Conservation (phyloP, 164 flowering plant species). For the Macadamia tetraphylla region DNA sequence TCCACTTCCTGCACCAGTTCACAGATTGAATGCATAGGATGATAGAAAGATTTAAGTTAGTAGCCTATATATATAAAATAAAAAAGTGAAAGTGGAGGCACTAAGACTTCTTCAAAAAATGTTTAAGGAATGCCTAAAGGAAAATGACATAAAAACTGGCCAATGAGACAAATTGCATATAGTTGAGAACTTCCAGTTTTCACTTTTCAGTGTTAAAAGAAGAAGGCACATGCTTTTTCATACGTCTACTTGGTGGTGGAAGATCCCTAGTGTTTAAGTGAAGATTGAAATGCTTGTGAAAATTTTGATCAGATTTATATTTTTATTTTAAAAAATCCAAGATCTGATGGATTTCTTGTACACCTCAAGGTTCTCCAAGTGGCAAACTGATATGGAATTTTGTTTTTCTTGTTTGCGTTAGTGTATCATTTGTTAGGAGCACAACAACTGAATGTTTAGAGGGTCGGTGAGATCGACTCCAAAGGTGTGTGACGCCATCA, state of each 20-base stretch:
- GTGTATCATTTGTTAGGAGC: too few relatives aligned
- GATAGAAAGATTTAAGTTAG: neutral
- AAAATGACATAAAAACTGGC: neutral
- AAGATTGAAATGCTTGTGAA: too few relatives aligned
- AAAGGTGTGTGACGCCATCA: too few relatives aligned
- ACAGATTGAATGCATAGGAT: neutral
- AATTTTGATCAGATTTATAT: too few relatives aligned
- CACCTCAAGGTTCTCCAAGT: too few relatives aligned
- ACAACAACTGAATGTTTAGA: too few relatives aligned
- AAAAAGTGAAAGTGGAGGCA: too few relatives aligned
- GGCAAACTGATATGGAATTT: too few relatives aligned
- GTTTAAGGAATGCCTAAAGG: neutral
- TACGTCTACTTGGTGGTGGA: neutral
- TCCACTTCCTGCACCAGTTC: slow-evolving; percentile 71
- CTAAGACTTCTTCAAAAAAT: neutral
- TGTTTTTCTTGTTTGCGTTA: too few relatives aligned
- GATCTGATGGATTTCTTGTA: too few relatives aligned
- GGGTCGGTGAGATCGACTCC: too few relatives aligned
- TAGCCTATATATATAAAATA: neutral
- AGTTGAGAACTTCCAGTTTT: neutral
- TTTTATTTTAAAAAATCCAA: too few relatives aligned
- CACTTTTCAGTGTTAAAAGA: neutral
- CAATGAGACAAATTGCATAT: neutral
- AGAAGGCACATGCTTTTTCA: neutral
- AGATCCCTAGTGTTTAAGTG: neutral